Conservation (phyloP, 805 yeast genomes). For the Scheffersomyces lignosus region DNA sequence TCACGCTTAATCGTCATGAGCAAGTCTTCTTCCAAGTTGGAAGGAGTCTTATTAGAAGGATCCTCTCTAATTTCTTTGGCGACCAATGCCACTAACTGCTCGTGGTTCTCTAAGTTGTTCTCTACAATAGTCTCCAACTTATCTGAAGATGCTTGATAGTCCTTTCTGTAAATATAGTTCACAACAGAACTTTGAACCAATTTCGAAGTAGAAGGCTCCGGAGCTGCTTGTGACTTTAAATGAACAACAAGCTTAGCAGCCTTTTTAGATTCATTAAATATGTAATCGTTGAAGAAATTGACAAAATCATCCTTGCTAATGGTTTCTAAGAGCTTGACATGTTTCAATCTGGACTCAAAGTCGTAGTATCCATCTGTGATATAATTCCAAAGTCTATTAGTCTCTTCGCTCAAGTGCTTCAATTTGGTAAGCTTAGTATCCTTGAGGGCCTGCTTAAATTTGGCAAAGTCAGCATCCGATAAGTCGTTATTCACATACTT, state of each 20-base stretch:
- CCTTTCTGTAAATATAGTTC: conserved; percentile 24
- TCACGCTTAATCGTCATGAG: conserved; percentile 15
- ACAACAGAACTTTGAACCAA: conserved; percentile 24
- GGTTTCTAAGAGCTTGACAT: conserved; percentile 54
- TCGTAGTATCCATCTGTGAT: conserved; percentile 80
- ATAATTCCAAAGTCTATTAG: conserved; percentile 59
- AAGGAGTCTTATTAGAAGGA: conserved; percentile 21
- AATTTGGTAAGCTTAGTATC: conserved; percentile 66
- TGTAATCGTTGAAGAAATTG: conserved; percentile 49
- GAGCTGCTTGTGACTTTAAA: conserved; percentile 53
- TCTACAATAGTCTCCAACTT: conserved; percentile 19
- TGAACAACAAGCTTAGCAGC: conserved; percentile 25
- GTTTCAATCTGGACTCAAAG: conserved; percentile 57
- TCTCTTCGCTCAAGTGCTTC: conserved; percentile 80
- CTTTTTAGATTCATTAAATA: conserved; percentile 22
- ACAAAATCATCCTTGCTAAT: conserved; percentile 59
- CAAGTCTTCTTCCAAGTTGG: conserved; percentile 9
- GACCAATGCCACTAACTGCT: conserved; percentile 3
- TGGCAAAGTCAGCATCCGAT: conserved; percentile 62
- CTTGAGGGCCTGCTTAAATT: conserved; percentile 68
- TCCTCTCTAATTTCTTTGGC: conserved; percentile 21
- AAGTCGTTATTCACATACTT: conserved; percentile 45
- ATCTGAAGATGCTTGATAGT: conserved; percentile 23
- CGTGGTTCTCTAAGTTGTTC: conserved; percentile 8
- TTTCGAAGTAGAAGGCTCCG: conserved; percentile 16